A percentile compares a stretch with the other conserved stretches of the same genome.
phyloP scores from a whole-genome alignment of 768 basidiomycete genomes.

The Russula virescens region DNA sequence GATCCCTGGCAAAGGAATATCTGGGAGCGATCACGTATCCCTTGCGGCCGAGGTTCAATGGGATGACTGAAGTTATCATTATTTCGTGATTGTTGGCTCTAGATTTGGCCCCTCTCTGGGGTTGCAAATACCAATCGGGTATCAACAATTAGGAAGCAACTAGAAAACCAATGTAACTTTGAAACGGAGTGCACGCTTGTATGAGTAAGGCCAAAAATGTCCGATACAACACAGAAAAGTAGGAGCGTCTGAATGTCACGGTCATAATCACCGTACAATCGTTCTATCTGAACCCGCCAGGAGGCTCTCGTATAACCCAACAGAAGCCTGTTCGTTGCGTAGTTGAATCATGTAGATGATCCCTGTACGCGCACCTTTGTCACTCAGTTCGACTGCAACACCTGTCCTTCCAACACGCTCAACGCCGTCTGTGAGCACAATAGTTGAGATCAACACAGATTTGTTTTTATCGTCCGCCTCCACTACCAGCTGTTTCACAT shows the following conservation, averaged over 20 bases:
- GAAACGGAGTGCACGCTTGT: neutral
- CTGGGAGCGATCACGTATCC: constrained; percentile 84
- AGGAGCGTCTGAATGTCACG: constrained; percentile 1
- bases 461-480: constrained; percentile 75
- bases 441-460: constrained; percentile 84
- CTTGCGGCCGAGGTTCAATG: constrained; percentile 58
- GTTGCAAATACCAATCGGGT: constrained; percentile 15
- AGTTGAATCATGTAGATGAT: constrained; percentile 97
- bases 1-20: constrained; percentile 71
- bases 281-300: constrained; percentile 82
- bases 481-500: constrained; percentile 94
- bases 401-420: constrained; percentile 99
- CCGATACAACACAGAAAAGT: neutral
- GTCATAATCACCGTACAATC: constrained; percentile 1
- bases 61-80: constrained; percentile 10
- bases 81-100: neutral
- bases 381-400: constrained; percentile 92
- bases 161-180: constrained; percentile 1
- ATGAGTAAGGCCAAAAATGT: constrained; percentile 3
- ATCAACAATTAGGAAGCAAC: constrained; percentile 13
- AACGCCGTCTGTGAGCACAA: constrained; percentile 92
- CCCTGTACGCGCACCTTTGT: constrained; percentile 86
- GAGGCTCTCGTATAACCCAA: constrained; percentile 79
- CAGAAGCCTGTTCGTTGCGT: constrained; percentile 81
- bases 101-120: neutral